A percentile compares a stretch with the other conserved stretches of the same genome.
Evolutionary conservation across 257 asterid genomes (phyloP).

Genomic region (Nicotiana otophora): DNA sequence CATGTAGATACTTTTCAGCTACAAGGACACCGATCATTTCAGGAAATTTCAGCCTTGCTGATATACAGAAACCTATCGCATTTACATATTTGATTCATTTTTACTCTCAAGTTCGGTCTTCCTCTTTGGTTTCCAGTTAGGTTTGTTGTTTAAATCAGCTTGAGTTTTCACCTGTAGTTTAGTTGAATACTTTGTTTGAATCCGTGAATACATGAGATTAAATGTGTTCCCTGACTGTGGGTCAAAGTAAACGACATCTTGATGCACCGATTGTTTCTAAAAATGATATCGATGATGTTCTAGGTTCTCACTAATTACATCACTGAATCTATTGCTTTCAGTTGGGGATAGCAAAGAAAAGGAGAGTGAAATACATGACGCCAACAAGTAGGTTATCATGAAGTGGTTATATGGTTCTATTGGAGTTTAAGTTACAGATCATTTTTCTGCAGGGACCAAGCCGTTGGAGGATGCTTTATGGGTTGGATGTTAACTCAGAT

Average conservation of each 20-base stretch:
- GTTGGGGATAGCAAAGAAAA: background rate
- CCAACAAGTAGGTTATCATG: background rate
- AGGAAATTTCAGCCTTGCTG: background rate
- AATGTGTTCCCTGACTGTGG: background rate
- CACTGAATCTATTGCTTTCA: background rate
- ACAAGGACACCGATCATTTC: background rate
- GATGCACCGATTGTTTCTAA: background rate
- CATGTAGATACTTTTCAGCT: background rate
- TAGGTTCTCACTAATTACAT: background rate
- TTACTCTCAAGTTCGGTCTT: background rate
- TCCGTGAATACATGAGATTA: background rate
- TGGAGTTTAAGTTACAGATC: slow-evolving; percentile 5
- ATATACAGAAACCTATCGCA: background rate
- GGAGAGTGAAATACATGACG: background rate
- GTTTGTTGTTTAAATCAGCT: background rate
- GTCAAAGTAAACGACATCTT: background rate
- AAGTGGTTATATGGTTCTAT: background rate
- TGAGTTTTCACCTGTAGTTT: background rate
- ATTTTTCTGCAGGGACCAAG: slow-evolving; percentile 63
- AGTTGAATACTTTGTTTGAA: background rate
- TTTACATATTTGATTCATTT: background rate
- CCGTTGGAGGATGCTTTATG: slow-evolving; percentile 91
- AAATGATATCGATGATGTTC: background rate
- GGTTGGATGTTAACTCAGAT: slow-evolving; percentile 79
- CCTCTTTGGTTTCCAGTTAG: background rate